Evolutionary conservation across 164 flowering plant species (phyloP).

Genomic region (Magnolia kwangsiensis): DNA sequence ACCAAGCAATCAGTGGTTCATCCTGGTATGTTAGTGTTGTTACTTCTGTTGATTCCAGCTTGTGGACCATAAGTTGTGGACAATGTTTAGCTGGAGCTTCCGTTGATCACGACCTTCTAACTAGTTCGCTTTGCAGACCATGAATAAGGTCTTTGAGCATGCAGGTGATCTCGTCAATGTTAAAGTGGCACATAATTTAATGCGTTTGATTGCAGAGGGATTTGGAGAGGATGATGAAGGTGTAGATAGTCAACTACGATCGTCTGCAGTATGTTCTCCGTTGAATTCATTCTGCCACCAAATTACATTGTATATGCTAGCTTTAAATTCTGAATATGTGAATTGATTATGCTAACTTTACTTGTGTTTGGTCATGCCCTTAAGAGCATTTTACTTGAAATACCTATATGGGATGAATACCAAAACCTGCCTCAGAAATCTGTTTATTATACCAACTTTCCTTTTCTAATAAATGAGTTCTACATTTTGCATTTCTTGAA

Average conservation of each 20-base stretch:
- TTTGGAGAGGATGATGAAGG: slow-evolving; percentile 92
- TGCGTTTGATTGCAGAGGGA: slow-evolving; percentile 98
- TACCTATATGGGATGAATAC: not conserved
- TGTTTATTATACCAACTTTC: not conserved
- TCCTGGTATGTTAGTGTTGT: slow-evolving; percentile 49
- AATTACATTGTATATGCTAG: not conserved
- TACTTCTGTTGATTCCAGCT: not conserved
- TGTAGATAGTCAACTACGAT: slow-evolving; percentile 85
- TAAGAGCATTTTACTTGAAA: not conserved
- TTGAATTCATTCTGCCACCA: slow-evolving; percentile 2
- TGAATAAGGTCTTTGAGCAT: slow-evolving; percentile 99
- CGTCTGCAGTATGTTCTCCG: slow-evolving; percentile 81
- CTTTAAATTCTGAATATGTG: not conserved
- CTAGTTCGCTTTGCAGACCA: slow-evolving; percentile 57
- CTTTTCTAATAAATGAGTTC: too few relatives aligned
- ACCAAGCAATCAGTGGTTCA: slow-evolving; percentile 98
- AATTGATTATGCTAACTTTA: not conserved
- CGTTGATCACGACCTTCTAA: not conserved
- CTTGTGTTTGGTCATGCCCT: not conserved
- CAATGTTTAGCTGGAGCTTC: not conserved
- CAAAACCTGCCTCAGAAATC: not conserved
- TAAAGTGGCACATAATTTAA: slow-evolving; percentile 91
- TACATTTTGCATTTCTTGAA: too few relatives aligned
- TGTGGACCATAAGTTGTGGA: not conserved
- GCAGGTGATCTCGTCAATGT: slow-evolving; percentile 92